Base-by-base conservation (phyloP, 371 early-diverging fungal genomes). In the Zancudomyces culisetae region DNA sequence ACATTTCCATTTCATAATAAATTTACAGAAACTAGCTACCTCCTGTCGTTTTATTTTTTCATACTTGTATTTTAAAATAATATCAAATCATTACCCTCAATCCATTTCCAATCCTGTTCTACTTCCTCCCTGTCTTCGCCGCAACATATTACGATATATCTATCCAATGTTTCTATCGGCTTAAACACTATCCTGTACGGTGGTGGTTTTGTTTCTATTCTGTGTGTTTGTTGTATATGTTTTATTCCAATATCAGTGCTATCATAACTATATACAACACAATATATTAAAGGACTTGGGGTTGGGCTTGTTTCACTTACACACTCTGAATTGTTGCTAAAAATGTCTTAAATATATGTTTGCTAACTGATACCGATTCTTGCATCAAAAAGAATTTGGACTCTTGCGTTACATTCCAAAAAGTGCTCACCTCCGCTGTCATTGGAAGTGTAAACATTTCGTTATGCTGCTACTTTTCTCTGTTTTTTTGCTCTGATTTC, bases 191-290 rank as follows among this genome's bases (percentile, higher is more conserved):
- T 80, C 49, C 96, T 81, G 65, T 80, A 96, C 20, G 91, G 83
- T 12, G 90, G 79, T 64, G 92, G 94, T 68, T 87, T 88, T 21
- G 90, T 89, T 63, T 92, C 94, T 42, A 96, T 75, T 43, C 52
- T 51, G n/a, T 35, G 6, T 35, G 15, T 35, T 35, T 6, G 15
- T 10, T 15, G 10, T 35, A 10, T 6, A 10, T 15, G 6, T 35
- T 35, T 35, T 35, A 35, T 35, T 35, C 15, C 35, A 6, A 35
- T 10, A 6, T 35, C 35, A 35, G 10, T 35, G 10, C 35, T 35
- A 10, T 35, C 35, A 10, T 35, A 10, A 10, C 6, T 35, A 10
- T 35, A 10, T 15, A 35, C 35, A 15, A 35, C 35, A 35, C 35
- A 35, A 6, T 35, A 6, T 35, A 35, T 15, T 35, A 10, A 10